Conservation (phyloP, 257 asterid genomes). For the Lavandula angustifolia region DNA sequence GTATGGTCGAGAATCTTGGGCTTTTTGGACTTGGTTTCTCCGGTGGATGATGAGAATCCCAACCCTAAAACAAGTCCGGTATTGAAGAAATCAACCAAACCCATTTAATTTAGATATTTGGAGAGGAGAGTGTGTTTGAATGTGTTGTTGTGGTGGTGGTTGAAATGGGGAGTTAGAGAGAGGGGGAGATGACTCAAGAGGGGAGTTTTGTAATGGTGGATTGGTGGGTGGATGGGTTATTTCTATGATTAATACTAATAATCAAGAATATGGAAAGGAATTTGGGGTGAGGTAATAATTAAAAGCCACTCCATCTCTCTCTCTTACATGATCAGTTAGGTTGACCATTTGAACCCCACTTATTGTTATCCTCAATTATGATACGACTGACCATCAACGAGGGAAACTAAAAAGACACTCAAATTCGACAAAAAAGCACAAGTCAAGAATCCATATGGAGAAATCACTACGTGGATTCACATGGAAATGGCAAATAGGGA, state of each 20-base stretch:
- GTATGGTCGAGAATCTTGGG: neutral
- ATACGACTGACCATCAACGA: conserved; percentile 47
- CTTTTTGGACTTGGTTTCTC: conserved; percentile 21
- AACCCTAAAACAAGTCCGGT: conserved; percentile 68
- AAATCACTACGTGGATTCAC: conserved; percentile 49
- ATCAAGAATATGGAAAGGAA: conserved; percentile 42
- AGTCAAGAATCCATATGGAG: no score
- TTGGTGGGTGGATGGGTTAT: conserved; percentile 47
- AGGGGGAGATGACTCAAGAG: conserved; percentile 7
- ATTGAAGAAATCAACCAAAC: conserved; percentile 58
- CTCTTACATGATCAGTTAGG: conserved; percentile 30
- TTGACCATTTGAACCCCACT: conserved; percentile 51
- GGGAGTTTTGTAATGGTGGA: conserved; percentile 46
- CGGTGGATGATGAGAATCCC: conserved; percentile 47
- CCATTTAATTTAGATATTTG: conserved; percentile 43
- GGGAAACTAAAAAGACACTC: conserved; percentile 40
- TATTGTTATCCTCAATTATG: neutral
- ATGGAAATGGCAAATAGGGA: conserved; percentile 49
- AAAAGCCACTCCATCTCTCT: conserved; percentile 35
- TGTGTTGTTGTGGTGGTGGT: conserved; percentile 24
- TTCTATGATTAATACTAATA: conserved; percentile 56
- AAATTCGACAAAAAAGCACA: no score
- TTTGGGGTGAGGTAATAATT: conserved; percentile 46
- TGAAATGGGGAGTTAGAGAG: conserved; percentile 30
- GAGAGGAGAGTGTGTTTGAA: neutral